A percentile compares a stretch with the other conserved stretches of the same genome.
Conservation (phyloP, 768 basidiomycete species). For the Pulveroboletus sp. region DNA sequence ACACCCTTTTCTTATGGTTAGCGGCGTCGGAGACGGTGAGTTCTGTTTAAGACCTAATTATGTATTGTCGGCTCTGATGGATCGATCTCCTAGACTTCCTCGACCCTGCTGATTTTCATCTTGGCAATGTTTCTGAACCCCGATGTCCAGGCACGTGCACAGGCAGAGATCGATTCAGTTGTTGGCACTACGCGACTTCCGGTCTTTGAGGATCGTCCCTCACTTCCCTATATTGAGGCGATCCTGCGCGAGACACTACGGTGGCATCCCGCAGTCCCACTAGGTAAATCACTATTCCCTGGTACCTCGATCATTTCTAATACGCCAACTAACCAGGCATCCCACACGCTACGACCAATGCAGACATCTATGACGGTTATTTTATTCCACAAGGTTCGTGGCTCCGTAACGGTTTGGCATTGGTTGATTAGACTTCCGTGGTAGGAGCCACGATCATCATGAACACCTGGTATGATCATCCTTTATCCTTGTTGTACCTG, state of each 20-base stretch:
- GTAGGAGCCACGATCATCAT: constrained; percentile 28
- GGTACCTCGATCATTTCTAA: not conserved
- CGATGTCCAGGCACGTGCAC: constrained; percentile 34
- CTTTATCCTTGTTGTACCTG: not conserved
- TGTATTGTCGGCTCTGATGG: not conserved
- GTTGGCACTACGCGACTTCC: constrained; percentile 31
- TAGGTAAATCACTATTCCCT: constrained; percentile 21
- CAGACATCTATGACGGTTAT: constrained; percentile 44
- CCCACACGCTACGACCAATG: constrained; percentile 32
- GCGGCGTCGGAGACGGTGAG: constrained; percentile 30
- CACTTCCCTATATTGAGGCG: constrained; percentile 26
- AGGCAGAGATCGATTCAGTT: constrained; percentile 34
- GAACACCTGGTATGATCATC: constrained; percentile 21
- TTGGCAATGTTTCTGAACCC: constrained; percentile 36
- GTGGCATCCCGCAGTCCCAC: constrained; percentile 33
- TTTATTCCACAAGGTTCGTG: constrained; percentile 49
- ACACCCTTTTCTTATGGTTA: not conserved
- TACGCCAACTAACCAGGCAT: constrained; percentile 18
- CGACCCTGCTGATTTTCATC: constrained; percentile 29
- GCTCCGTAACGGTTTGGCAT: not conserved
- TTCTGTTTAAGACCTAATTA: not conserved
- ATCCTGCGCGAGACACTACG: constrained; percentile 31
- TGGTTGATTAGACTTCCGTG: not conserved
- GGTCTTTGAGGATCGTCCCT: constrained; percentile 26
- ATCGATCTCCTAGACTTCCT: constrained; percentile 24